Evolutionary conservation across 208 protist species (phyloP).

Genomic region (Lotmaria passim): DNA sequence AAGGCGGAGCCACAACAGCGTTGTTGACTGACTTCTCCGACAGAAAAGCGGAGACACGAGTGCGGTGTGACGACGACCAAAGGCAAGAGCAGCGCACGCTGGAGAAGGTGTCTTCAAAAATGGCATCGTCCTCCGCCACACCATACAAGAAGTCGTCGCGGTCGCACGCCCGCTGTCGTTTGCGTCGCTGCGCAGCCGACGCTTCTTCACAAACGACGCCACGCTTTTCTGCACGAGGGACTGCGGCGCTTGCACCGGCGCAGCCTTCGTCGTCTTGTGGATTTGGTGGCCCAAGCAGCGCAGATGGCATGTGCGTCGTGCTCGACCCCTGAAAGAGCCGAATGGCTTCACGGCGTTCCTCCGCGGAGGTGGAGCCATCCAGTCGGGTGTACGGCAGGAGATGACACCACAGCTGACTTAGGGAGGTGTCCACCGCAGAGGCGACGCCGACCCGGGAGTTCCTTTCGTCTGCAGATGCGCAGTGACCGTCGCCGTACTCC

Average conservation of each 20-base stretch:
- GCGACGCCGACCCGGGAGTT: background rate
- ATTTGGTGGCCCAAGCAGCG: no score
- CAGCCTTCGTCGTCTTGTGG: no score
- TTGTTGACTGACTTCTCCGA: background rate
- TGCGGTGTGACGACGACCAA: background rate
- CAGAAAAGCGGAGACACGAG: background rate
- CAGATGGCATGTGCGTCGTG: no score
- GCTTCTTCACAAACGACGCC: background rate
- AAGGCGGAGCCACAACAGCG: no score
- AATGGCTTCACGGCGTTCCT: conserved; percentile 62
- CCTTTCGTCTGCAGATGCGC: background rate
- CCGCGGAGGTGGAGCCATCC: conserved; percentile 79
- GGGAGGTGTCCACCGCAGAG: background rate
- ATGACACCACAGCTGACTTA: background rate
- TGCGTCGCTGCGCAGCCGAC: background rate
- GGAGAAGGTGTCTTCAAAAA: background rate
- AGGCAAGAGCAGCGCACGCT: background rate
- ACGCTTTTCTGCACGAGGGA: no score
- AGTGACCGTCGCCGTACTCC: background rate
- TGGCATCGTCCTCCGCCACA: conserved; percentile 6
- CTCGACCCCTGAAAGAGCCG: conserved; percentile 68
- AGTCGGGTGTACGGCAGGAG: conserved; percentile 82
- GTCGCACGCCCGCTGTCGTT: background rate
- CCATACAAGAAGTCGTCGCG: background rate
- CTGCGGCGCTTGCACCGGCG: no score